A percentile compares a stretch with the other conserved stretches of the same genome.
Conservation (phyloP, 2,329 filamentous ascomycete species). For the Ophioceras dolichostomum region DNA sequence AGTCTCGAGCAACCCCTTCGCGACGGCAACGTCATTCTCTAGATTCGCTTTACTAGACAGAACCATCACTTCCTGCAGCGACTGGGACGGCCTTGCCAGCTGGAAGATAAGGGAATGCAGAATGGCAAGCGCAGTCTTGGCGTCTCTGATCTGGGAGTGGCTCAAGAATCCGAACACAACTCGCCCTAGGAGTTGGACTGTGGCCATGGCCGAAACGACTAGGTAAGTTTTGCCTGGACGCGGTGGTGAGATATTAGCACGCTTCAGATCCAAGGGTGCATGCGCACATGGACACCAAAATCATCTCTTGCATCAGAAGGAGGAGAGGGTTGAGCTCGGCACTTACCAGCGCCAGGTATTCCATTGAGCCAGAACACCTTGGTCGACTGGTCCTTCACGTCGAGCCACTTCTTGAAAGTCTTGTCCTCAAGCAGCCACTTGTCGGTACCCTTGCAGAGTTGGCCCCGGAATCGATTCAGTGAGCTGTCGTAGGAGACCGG, state of each 20-base stretch:
- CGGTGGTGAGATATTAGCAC: no score
- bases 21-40: conserved; percentile 8
- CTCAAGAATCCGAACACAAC: conserved; percentile 10
- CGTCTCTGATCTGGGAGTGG: conserved; percentile 3
- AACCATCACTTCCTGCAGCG: background rate
- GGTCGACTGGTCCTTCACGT: background rate
- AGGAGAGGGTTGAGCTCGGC: no score
- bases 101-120: conserved; percentile 11
- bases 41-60: background rate
- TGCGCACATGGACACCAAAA: no score
- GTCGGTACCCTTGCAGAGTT: conserved; percentile 3
- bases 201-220: conserved; percentile 4
- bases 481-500: conserved; percentile 6
- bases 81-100: conserved; percentile 1
- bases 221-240: conserved; percentile 10
- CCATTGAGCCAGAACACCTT: conserved; percentile 11
- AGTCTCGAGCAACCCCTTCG: conserved; percentile 11
- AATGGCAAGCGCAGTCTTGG: conserved; percentile 6
- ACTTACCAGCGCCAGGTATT: conserved; percentile 12
- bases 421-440: conserved; percentile 5
- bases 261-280: no score
- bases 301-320: no score
- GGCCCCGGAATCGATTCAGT: conserved; percentile 5
- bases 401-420: conserved; percentile 7
- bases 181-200: conserved; percentile 3